Conservation (phyloP, 2,329 filamentous ascomycete genomes). For the Arthrobotrys pseudoclavata region DNA sequence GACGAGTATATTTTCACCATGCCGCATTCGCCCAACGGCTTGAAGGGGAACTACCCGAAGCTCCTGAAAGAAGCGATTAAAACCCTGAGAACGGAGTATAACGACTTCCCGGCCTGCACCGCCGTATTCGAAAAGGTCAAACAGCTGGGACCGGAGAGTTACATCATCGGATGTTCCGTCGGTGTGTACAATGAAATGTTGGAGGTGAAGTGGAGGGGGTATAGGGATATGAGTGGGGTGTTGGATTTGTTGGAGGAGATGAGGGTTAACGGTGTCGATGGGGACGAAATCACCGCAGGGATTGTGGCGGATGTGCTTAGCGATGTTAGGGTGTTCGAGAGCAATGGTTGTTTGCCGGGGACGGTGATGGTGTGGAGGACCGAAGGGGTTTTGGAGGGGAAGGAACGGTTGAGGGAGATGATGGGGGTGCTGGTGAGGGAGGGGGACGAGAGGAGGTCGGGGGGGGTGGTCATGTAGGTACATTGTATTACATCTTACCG, state of each 20-base stretch:
- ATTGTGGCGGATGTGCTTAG: conserved; percentile 58
- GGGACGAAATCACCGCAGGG: conserved; percentile 59
- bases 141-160: conserved; percentile 62
- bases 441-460: conserved; percentile 36
- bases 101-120: conserved; percentile 61
- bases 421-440: conserved; percentile 38
- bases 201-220: conserved; percentile 62
- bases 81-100: conserved; percentile 57
- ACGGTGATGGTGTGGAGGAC: conserved; percentile 57
- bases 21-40: background rate
- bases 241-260: conserved; percentile 63
- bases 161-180: conserved; percentile 62
- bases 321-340: conserved; percentile 55
- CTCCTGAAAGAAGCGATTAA: conserved; percentile 61
- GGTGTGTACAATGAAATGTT: conserved; percentile 63
- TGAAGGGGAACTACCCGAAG: conserved; percentile 59
- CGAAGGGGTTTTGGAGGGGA: conserved; percentile 54
- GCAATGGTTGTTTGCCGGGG: conserved; percentile 47
- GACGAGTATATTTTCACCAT: conserved; percentile 61
- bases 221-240: conserved; percentile 61
- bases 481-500: background rate
- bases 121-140: conserved; percentile 62
- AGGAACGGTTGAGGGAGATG: conserved; percentile 43
- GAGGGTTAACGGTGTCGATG: conserved; percentile 62
- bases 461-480: conserved; percentile 8